Base-by-base conservation (phyloP, 1,139 yeast genomes). In the Blastobotrys apis region DNA sequence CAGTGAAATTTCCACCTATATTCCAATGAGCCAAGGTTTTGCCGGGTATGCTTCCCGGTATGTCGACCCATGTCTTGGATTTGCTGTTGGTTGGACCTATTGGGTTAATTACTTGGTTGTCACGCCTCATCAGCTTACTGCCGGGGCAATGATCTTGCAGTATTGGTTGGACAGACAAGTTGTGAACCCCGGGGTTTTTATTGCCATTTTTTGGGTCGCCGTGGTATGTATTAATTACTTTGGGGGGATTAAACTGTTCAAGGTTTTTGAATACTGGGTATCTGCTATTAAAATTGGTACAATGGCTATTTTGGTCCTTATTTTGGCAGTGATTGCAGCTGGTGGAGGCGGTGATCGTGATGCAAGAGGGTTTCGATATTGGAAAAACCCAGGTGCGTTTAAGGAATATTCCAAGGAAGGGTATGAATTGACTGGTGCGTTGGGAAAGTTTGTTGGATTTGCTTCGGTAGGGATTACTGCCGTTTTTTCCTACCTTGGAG, bases 291-390 rank as follows among this genome's bases (percentile, higher is more conserved):
- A 83, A 57, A 80, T 83, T 37, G 47, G 82, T 34, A 84, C 88
- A 36, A 80, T 82, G 44, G 67, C 78, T 10, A 88, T 88, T 17
- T 80, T 82, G 72, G 65, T 83, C 52, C 56, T 83, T 22, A 79
- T 80, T 55, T 81, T 84, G 33, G 68, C 83, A 52, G 67, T 78
- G 55, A 78, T 80, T 68, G 85, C 81, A 25, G 10, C 82, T 46
- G 95, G 95, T 17, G 95, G 94, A 16, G 84, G 84, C 60, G 67
- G 81, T 74, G 41, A 80, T 80, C 32, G 90, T 77, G 36, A 82
- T 77, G 54, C 80, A 79, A 34, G 68, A 25, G 69, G 74, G 37
- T 94, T 94, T 39, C 68, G 80, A 48, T 83, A 80, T 60, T 83
- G 90, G 85, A 57, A 59, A 4, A 62, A 73, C 34, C 78, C 78